phyloP scores from a whole-genome alignment of 2,329 filamentous ascomycete genomes.

The Beauveria brongniartii region DNA sequence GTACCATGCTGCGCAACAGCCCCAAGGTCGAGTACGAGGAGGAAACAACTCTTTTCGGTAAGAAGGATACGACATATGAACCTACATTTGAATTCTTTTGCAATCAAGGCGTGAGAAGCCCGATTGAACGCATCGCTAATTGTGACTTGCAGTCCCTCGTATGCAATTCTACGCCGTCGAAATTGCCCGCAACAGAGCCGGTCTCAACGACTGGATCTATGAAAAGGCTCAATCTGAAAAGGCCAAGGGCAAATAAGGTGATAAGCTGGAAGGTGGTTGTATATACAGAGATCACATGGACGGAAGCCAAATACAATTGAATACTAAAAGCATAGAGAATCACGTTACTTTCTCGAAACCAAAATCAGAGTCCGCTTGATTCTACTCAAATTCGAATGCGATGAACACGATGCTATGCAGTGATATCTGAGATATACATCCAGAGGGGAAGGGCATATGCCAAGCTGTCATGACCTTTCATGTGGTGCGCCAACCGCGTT shows the following conservation, averaged over 20 bases:
- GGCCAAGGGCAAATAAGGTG: conserved; percentile 17
- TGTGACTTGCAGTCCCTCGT: conserved; percentile 35
- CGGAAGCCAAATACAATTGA: background rate
- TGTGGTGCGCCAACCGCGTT: background rate
- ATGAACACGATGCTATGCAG: background rate
- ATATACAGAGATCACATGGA: background rate
- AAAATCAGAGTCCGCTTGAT: background rate
- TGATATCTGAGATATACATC: background rate
- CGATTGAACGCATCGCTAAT: background rate
- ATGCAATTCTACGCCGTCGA: conserved; percentile 50
- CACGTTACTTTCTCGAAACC: background rate
- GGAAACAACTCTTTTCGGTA: conserved; percentile 87
- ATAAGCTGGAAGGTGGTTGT: background rate
- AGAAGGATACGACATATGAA: conserved; percentile 19
- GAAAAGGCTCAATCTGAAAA: conserved; percentile 65
- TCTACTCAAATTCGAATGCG: background rate
- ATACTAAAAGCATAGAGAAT: background rate
- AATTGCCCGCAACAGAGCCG: conserved; percentile 66
- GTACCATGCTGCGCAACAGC: conserved; percentile 78
- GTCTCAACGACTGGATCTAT: conserved; percentile 95
- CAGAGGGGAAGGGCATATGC: background rate
- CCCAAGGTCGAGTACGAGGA: conserved; percentile 79
- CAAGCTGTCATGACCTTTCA: background rate
- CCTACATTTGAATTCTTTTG: too few relatives aligned
- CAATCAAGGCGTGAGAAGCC: too few relatives aligned